Conservation (phyloP, 148 eudicot genomes). For the Silene latifolia region DNA sequence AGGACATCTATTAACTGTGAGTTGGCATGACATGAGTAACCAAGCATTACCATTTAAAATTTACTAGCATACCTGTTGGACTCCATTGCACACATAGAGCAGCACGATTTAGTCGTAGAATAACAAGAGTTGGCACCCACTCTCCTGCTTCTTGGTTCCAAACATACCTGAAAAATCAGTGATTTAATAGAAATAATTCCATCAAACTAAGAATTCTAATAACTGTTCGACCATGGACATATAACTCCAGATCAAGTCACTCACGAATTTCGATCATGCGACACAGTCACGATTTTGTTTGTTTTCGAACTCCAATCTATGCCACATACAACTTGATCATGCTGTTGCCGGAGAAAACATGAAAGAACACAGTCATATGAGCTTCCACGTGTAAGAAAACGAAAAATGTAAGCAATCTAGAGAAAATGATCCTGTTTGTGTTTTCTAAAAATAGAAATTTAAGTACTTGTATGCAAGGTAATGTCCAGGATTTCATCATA, state of each 20-base stretch:
- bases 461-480: not conserved
- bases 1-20: not conserved
- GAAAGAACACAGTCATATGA: slow-evolving; percentile 18
- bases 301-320: slow-evolving; percentile 83
- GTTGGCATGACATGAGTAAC: not conserved
- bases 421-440: slow-evolving; percentile 4
- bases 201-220: slow-evolving; percentile 1
- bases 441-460: not conserved
- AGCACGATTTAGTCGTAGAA: slow-evolving; percentile 92
- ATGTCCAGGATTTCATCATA: not conserved
- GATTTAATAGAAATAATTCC: not conserved
- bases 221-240: not conserved
- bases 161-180: slow-evolving; percentile 61
- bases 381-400: not conserved
- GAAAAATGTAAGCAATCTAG: not conserved
- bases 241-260: slow-evolving; percentile 30
- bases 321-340: slow-evolving; percentile 91
- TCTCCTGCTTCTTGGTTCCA: slow-evolving; percentile 81
- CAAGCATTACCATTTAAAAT: not conserved
- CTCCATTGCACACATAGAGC: slow-evolving; percentile 99
- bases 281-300: slow-evolving; percentile 85
- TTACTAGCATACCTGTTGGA: slow-evolving; percentile 60
- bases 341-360: slow-evolving; percentile 47
- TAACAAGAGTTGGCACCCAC: slow-evolving; percentile 98
- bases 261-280: slow-evolving; percentile 99